Evolutionary conservation across 306 rosid genomes (phyloP).

Genomic region (Cicer yamashitae): DNA sequence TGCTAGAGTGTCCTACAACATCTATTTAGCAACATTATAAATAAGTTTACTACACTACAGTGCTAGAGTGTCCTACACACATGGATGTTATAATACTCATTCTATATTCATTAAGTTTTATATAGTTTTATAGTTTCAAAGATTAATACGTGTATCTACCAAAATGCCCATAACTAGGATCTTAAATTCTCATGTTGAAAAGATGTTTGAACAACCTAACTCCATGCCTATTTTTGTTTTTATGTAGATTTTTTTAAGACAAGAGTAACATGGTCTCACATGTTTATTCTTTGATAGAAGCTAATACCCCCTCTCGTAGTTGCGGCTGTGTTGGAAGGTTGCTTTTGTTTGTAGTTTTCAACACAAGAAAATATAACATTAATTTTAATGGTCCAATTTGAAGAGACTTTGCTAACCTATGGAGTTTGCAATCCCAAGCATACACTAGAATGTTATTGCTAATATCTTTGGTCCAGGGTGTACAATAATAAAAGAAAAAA

Average conservation of each 20-base stretch:
- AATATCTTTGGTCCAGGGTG: not conserved
- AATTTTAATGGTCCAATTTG: slow-evolving; percentile 11
- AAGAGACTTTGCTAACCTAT: slow-evolving; percentile 1
- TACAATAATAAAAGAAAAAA: not conserved
- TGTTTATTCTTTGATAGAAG: slow-evolving; percentile 44
- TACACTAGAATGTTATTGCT: not conserved
- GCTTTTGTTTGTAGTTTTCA: slow-evolving; percentile 13
- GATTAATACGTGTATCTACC: not conserved
- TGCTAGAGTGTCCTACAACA: no score
- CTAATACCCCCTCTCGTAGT: slow-evolving; percentile 14
- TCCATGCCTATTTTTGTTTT: slow-evolving; percentile 27
- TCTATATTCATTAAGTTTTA: not conserved
- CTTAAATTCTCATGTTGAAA: not conserved
- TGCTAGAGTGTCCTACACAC: no score
- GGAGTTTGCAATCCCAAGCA: not conserved
- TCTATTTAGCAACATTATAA: no score
- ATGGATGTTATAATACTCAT: no score
- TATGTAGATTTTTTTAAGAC: slow-evolving; percentile 36
- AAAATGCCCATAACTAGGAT: not conserved
- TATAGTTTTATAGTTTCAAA: not conserved
- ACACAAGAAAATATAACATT: not conserved
- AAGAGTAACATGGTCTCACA: slow-evolving; percentile 73
- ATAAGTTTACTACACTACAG: no score
- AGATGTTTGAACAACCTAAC: slow-evolving; percentile 9
- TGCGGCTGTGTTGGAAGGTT: slow-evolving; percentile 26